A percentile compares a stretch with the other conserved stretches of the same genome.
Conservation (phyloP, 2,329 filamentous ascomycete species). For the Fusarium tjaetaba region DNA sequence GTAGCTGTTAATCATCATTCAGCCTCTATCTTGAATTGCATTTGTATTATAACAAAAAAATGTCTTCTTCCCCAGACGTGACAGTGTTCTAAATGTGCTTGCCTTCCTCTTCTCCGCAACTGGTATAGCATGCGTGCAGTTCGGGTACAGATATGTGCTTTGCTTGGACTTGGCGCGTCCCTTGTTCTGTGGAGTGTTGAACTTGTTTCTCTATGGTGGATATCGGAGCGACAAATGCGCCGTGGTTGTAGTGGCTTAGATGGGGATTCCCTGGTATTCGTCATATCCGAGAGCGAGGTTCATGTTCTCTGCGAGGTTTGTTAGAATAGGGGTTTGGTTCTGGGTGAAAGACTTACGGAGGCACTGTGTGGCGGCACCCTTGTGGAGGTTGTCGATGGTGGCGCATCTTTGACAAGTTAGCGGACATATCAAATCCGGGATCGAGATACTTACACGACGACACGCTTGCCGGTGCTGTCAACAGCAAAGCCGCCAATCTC, state of each 20-base stretch:
- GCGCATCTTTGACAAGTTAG: slow-evolving; percentile 17
- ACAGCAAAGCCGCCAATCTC: slow-evolving; percentile 98
- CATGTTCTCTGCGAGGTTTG: slow-evolving; percentile 75
- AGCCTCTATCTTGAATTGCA: neutral
- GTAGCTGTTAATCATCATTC: neutral
- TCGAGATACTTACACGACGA: slow-evolving; percentile 69
- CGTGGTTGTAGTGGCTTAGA: neutral
- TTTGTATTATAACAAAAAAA: neutral
- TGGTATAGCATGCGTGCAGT: neutral
- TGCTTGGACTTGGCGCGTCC: neutral
- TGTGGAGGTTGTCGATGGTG: slow-evolving; percentile 5
- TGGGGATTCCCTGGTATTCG: slow-evolving; percentile 87
- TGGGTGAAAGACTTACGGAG: neutral
- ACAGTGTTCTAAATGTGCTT: neutral
- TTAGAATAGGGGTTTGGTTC: neutral
- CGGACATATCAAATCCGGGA: neutral
- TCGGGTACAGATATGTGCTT: neutral
- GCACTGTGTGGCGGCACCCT: slow-evolving; percentile 18
- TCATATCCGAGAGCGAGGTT: slow-evolving; percentile 89
- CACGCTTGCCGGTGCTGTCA: slow-evolving; percentile 84
- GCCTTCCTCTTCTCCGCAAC: neutral
- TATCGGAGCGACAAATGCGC: neutral
- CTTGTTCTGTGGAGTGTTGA: neutral
- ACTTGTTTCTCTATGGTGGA: neutral
- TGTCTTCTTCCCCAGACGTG: neutral